Evolutionary conservation across 495 filamentous ascomycete genomes (phyloP).

Genomic region (Aspergillus mulundensis): DNA sequence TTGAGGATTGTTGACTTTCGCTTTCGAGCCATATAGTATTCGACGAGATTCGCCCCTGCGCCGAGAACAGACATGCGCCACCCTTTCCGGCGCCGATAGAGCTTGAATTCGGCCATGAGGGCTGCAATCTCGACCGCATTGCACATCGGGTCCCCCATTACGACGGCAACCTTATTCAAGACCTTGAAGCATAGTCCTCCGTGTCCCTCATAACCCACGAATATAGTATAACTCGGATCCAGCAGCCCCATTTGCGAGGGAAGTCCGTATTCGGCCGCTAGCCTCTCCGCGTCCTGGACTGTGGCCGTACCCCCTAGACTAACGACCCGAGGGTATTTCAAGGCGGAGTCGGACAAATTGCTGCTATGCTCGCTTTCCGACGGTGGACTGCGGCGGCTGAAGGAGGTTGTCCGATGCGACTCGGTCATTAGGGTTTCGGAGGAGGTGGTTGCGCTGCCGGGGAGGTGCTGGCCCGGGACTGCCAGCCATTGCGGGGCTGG

Average conservation of each 20-base stretch:
- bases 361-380: background rate
- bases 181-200: constrained; percentile 40
- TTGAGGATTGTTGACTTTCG: constrained; percentile 35
- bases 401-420: background rate
- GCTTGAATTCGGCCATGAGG: constrained; percentile 35
- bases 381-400: background rate
- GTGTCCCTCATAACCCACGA: constrained; percentile 32
- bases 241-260: constrained; percentile 46
- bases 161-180: constrained; percentile 31
- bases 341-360: background rate
- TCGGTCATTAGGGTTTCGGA: background rate
- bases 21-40: constrained; percentile 15
- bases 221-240: constrained; percentile 40
- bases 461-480: background rate
- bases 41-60: constrained; percentile 18
- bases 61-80: constrained; percentile 39
- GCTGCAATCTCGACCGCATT: constrained; percentile 14
- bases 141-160: constrained; percentile 41
- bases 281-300: constrained; percentile 4
- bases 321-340: background rate
- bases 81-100: constrained; percentile 24
- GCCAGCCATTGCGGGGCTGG: background rate
- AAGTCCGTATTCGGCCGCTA: constrained; percentile 32
- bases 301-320: background rate
- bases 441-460: background rate